A percentile compares a stretch with the other conserved stretches of the same genome.
These are phyloP conservation scores for Phytophthora multivora DNA, from an alignment of 352 stramenopile genomes.

Conservation along the genomic window DNA sequence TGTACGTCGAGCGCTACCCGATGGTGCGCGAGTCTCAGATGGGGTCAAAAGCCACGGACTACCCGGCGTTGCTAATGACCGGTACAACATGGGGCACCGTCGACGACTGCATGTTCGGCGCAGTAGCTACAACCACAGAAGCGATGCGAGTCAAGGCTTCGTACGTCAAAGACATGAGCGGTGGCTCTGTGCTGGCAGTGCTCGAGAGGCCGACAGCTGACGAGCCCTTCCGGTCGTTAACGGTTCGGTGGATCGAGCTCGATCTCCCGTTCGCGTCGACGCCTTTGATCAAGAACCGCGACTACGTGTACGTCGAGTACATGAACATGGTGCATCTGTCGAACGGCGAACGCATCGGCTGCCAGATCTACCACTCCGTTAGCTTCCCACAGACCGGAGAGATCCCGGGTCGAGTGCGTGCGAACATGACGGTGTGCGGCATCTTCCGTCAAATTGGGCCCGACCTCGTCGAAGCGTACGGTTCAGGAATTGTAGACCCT, in stretches of 20 bases:
- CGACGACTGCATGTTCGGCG: constrained; percentile 43
- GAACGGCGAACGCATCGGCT: constrained; percentile 45
- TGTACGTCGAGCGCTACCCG: constrained; percentile 34
- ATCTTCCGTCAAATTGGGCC: constrained; percentile 52
- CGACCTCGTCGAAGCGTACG: constrained; percentile 50
- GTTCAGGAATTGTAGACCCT: constrained; percentile 33
- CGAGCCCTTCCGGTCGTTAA: constrained; percentile 45
- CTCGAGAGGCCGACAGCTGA: constrained; percentile 44
- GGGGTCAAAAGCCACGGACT: constrained; percentile 17
- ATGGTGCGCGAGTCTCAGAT: constrained; percentile 16
- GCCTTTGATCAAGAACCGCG: constrained; percentile 36
- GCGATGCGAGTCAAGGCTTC: constrained; percentile 41
- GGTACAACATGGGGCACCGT: constrained; percentile 34
- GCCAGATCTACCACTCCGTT: constrained; percentile 58
- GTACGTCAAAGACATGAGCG: constrained; percentile 48
- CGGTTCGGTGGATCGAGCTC: constrained; percentile 37
- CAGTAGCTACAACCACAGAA: constrained; percentile 33
- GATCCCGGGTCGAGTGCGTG: constrained; percentile 36
- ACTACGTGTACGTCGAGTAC: constrained; percentile 53
- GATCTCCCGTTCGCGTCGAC: constrained; percentile 31
- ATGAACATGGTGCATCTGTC: constrained; percentile 41
- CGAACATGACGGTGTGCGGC: constrained; percentile 48
- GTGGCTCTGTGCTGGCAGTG: constrained; percentile 42
- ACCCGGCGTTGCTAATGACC: constrained; percentile 25
- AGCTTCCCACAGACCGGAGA: constrained; percentile 41